Percentiles rank a stretch among this genome's conserved stretches.
Evolutionary conservation across 2,329 filamentous ascomycete species (phyloP).

Genomic region (Venturia effusa): DNA sequence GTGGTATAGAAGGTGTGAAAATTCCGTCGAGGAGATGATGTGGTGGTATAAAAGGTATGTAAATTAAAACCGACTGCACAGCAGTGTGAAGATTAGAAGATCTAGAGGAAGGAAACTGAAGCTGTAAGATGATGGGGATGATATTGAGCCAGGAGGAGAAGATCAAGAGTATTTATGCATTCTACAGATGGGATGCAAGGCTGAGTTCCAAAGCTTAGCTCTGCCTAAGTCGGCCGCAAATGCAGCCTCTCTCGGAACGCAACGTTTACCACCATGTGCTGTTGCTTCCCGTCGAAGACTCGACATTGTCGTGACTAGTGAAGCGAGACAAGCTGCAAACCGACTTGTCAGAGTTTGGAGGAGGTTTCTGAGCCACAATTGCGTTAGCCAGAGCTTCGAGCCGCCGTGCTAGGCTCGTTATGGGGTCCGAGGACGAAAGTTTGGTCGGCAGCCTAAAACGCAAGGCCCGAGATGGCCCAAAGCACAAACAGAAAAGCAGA

Average conservation of each 20-base stretch:
- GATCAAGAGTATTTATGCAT: slow-evolving; percentile 4
- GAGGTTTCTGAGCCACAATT: neutral
- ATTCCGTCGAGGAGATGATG: slow-evolving; percentile 8
- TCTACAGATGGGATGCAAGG: neutral
- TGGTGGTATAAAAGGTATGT: neutral
- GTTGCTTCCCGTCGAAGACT: neutral
- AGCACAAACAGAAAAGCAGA: neutral
- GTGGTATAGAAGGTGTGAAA: neutral
- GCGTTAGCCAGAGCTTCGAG: neutral
- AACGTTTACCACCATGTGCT: neutral
- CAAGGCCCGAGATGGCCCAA: neutral
- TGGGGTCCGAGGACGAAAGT: neutral
- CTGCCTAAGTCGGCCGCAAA: slow-evolving; percentile 1
- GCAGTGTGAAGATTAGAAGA: slow-evolving; percentile 7
- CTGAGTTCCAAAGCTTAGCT: slow-evolving; percentile 1
- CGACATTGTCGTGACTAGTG: neutral
- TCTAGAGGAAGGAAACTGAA: neutral
- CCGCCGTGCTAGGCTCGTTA: neutral
- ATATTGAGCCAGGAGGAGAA: neutral
- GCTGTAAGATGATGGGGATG: slow-evolving; percentile 10
- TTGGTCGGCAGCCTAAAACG: neutral
- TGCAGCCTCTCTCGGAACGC: neutral
- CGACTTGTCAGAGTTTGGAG: neutral
- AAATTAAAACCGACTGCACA: slow-evolving; percentile 8
- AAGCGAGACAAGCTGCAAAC: slow-evolving; percentile 4